Base-by-base conservation (phyloP, 345 rosid species). In the Pistacia atlantica region DNA sequence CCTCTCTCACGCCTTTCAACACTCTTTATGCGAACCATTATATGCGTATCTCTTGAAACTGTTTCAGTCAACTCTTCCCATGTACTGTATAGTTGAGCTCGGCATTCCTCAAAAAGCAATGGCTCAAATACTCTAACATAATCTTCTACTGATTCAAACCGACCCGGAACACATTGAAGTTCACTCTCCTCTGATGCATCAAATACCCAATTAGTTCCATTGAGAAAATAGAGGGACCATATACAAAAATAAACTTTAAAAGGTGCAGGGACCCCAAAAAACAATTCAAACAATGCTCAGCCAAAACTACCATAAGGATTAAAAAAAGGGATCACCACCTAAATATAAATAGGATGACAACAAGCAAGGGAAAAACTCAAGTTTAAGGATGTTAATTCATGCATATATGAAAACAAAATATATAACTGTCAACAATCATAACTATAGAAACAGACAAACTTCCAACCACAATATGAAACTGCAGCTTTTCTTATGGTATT, bases 1-100 rank as follows among this genome's bases (percentile, higher is more conserved):
- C 99, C 99, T 91, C 99, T 90, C 86, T 97, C 99, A 77, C 99
- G 91, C 83, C 97, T 87, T 78, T 92, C 98, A 65, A 92, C 80
- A 80, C n/a, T 89, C 83, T 89, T 93, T 78, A 96, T 80, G 67
- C 97, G 90, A 78, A 96, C 97, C 80, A 83, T 83, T 79, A 88
- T 75, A 76, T 87, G 93, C 11, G 89, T 75, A 72, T 92, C 95
- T 80, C 87, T 80, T 7, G 90, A 72, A 79, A 75, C 59, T 68
- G 95, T 84, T 86, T 96, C 99, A 33, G 87, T 74, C 79, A 85
- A 72, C 84, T 96, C 97, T 86, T 96, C 99, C 99, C 97, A 96
- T 18, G 97, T 81, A 86, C 97, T 88, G 80, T 93, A 90, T 75
- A 96, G 92, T 72, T 96, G 98, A 46, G 99, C 99, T 73, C 99